Percentiles rank a stretch among this genome's conserved stretches.
phyloP scores from a whole-genome alignment of 108 stramenopile species.

The Cyclotella kingstonii region DNA sequence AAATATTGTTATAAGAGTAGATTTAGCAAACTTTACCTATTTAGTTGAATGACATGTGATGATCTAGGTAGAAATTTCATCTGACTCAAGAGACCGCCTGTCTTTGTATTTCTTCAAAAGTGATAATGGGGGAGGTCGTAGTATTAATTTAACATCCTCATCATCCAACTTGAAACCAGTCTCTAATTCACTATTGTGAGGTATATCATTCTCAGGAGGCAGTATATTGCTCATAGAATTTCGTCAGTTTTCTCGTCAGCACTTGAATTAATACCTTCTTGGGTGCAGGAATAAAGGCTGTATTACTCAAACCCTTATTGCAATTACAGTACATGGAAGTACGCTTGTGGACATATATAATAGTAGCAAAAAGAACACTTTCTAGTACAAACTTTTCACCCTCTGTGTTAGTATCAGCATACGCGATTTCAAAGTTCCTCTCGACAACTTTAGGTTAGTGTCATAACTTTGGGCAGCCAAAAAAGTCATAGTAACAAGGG shows the following conservation, averaged over 20 bases:
- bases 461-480: constrained; percentile 12
- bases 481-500: constrained; percentile 12
- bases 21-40: too few relatives aligned
- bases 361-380: constrained; percentile 28
- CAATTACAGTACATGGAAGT: constrained; percentile 33
- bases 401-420: constrained; percentile 12
- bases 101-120: neutral
- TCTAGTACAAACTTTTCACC: constrained; percentile 7
- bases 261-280: neutral
- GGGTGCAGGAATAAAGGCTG: constrained; percentile 33
- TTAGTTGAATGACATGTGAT: too few relatives aligned
- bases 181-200: constrained; percentile 41
- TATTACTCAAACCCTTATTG: constrained; percentile 14
- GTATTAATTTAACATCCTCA: constrained; percentile 22
- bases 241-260: neutral
- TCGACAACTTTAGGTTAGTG: constrained; percentile 1
- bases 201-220: constrained; percentile 19
- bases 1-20: too few relatives aligned
- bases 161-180: constrained; percentile 31
- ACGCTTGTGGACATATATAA: constrained; percentile 38
- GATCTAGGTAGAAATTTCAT: constrained; percentile 38
- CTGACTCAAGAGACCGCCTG: neutral
- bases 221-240: constrained; percentile 9
- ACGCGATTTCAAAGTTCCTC: constrained; percentile 15
- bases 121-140: constrained; percentile 31